Base-by-base conservation (phyloP, 345 rosid species). In the Brassica carinata region DNA sequence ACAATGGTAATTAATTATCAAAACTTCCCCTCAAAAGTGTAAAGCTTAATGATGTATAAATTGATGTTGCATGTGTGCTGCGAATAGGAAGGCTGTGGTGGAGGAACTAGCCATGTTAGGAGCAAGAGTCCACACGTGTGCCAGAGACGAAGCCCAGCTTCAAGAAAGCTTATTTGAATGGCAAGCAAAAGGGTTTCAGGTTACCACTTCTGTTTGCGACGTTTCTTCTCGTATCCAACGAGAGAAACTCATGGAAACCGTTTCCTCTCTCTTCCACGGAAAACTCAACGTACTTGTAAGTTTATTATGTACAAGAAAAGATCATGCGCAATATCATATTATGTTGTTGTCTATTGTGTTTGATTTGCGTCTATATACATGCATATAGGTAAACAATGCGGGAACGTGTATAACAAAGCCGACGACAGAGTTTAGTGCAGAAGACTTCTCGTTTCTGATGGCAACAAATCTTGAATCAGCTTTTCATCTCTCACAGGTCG, bases 401-500 rank as follows among this genome's bases (percentile, higher is more conserved):
- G 98, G 98, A 64, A 91, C 90, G n/a, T 81, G 82, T 68, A 81
- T 90, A 18, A 62, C 81, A 67, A 93, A 90, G 80, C 92, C 96
- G 1, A 87, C 82, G 67, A 75, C 79, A 8, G 91, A 93, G 67
- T 81, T 77, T 75, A 90, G 86, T 3, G 66, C 83, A 0, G 85
- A 83, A 69, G 98, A 93, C 29, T 84, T 87, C 76, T 88, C 94
- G 10, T 75, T 67, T 79, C 85, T 87, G 8, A 80, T 90, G 86
- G 69, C 86, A 2, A 90, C 91, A 64, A 93, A 93, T 81, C 84
- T 93, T 10, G 94, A 91, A 83, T 91, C 98, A 72, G 81, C 83
- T 83, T 93, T 86, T 82, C 90, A 93, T 86, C 40, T 91, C 17
- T 84, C 89, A 80, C 98, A 90, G 74, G 90, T 90, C 33, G 88